These are phyloP conservation scores for Annona squamosa DNA, from an alignment of 164 flowering plant genomes.

Conservation along the genomic window DNA sequence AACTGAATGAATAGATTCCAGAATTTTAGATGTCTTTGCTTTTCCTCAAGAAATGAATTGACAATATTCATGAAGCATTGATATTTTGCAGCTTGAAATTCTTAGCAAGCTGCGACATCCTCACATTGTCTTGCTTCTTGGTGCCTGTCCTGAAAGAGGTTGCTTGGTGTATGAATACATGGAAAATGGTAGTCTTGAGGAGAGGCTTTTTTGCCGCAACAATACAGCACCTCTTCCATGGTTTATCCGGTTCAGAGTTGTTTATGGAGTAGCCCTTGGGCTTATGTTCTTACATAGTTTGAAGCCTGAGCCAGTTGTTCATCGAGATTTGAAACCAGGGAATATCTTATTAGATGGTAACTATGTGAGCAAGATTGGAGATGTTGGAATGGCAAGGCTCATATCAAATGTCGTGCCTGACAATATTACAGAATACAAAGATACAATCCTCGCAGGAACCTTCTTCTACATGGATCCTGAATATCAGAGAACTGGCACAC, in stretches of 20 bases:
- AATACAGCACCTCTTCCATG: conserved; percentile 64
- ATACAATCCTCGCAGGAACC: conserved; percentile 68
- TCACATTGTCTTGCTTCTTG: conserved; percentile 61
- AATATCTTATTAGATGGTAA: conserved; percentile 66
- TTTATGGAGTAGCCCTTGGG: conserved; percentile 73
- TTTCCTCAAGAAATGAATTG: not conserved
- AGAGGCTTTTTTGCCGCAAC: conserved; percentile 31
- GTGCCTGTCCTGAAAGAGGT: conserved; percentile 81
- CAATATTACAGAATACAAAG: conserved; percentile 52
- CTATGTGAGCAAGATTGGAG: conserved; percentile 70
- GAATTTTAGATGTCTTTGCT: not conserved
- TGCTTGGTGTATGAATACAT: conserved; percentile 74
- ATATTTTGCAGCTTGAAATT: conserved; percentile 55
- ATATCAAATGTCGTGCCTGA: conserved; percentile 62
- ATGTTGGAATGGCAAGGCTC: conserved; percentile 76
- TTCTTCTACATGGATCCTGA: conserved; percentile 85
- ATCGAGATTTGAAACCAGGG: conserved; percentile 80
- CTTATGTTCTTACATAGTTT: conserved; percentile 71
- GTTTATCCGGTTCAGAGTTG: conserved; percentile 55
- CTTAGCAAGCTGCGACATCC: conserved; percentile 75
- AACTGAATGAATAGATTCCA: not conserved
- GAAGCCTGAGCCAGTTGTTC: conserved; percentile 71
- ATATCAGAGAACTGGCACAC: conserved; percentile 79
- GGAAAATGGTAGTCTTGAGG: conserved; percentile 84
- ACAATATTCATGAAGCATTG: not conserved